These are phyloP conservation scores for Scolecobasidium constrictum DNA, from an alignment of 2,329 filamentous ascomycete genomes.

Conservation along the genomic window DNA sequence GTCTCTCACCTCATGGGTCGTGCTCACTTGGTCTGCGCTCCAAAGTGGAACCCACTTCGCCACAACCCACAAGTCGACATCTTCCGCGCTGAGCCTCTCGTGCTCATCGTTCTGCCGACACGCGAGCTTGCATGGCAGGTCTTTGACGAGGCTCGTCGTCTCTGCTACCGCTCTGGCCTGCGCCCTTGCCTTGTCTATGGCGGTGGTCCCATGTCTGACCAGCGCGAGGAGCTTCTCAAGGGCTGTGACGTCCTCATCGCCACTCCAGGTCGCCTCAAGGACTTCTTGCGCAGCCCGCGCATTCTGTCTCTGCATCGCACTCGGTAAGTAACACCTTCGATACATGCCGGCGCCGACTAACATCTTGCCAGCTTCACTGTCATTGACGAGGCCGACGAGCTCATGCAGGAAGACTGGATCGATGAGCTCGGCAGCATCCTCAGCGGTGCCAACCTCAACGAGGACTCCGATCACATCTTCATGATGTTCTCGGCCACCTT, in stretches of 20 bases:
- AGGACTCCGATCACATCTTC: constrained; percentile 56
- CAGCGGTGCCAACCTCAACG: constrained; percentile 66
- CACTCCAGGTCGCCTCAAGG: constrained; percentile 74
- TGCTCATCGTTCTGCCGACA: constrained; percentile 75
- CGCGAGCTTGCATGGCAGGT: constrained; percentile 90
- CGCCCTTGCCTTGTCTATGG: constrained; percentile 86
- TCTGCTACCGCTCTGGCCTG: constrained; percentile 91
- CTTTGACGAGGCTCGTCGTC: constrained; percentile 83
- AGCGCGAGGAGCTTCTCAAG: constrained; percentile 61
- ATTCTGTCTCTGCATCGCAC: constrained; percentile 64
- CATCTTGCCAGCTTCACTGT: constrained; percentile 45
- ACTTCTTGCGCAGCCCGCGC: constrained; percentile 66
- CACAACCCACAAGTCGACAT: constrained; percentile 41
- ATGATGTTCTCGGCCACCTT: constrained; percentile 96
- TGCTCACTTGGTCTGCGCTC: constrained; percentile 73
- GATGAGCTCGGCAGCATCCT: constrained; percentile 66
- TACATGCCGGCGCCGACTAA: constrained; percentile 1
- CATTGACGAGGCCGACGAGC: constrained; percentile 91
- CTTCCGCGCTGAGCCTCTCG: constrained; percentile 73
- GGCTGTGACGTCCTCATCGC: constrained; percentile 86
- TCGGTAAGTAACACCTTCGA: constrained; percentile 45
- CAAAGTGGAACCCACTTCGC: constrained; percentile 46
- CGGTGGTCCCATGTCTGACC: constrained; percentile 59
- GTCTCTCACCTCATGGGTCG: constrained; percentile 92
- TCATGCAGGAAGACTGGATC: constrained; percentile 72